Percentiles rank a stretch among this genome's conserved stretches.
These are phyloP conservation scores for Vanderwaltozyma tropicalis DNA, from an alignment of 805 yeast species.

Conservation along the genomic window DNA sequence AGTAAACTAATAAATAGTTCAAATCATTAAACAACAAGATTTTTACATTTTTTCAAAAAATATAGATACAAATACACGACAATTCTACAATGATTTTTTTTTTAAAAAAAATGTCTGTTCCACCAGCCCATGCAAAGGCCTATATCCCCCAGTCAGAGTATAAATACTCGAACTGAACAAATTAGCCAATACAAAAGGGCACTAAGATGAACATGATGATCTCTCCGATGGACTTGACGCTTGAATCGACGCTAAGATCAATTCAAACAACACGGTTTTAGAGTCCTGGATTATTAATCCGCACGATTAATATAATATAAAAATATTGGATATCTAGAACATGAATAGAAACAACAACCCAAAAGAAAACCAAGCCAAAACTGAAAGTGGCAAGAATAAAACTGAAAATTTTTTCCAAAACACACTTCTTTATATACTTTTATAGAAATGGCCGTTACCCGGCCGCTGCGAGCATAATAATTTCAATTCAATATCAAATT, in stretches of 20 bases:
- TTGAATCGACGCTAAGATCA: constrained; percentile 27
- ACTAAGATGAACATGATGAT: constrained; percentile 50
- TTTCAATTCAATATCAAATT: not conserved
- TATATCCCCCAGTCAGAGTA: no score
- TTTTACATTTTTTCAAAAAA: no score
- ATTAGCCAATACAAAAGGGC: constrained; percentile 40
- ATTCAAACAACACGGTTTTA: constrained; percentile 62
- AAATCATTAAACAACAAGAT: no score
- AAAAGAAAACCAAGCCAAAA: constrained; percentile 7
- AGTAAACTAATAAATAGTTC: no score
- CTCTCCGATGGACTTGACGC: constrained; percentile 71
- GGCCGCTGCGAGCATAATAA: not conserved
- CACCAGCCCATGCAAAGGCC: constrained; percentile 51
- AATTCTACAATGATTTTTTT: no score
- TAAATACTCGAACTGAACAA: not conserved
- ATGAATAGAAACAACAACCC: constrained; percentile 10
- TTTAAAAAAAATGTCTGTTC: constrained; percentile 44
- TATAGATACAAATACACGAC: not conserved
- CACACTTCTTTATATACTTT: constrained; percentile 5
- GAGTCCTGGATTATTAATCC: constrained; percentile 58
- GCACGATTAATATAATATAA: constrained; percentile 43
- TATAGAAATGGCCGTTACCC: not conserved
- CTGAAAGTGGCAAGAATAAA: constrained; percentile 1
- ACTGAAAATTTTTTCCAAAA: not conserved
- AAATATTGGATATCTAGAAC: constrained; percentile 7